Evolutionary conservation across 106 monocot genomes (phyloP).

Genomic region (Apostasia ramifera): DNA sequence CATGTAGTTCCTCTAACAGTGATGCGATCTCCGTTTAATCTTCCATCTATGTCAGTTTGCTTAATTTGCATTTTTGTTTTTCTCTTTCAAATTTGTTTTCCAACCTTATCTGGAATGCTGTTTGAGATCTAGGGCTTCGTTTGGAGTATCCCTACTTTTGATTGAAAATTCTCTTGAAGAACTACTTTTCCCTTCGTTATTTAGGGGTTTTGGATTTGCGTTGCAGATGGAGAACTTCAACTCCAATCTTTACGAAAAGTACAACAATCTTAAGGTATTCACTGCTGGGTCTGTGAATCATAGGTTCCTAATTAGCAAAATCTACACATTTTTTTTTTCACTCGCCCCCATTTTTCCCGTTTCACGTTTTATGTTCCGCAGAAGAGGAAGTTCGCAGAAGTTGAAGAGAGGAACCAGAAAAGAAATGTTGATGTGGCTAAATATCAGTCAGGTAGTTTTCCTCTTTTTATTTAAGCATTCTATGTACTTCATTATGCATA

Average conservation of each 20-base stretch:
- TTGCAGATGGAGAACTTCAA: slow-evolving; percentile 31
- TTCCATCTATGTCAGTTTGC: background rate
- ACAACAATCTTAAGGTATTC: slow-evolving; percentile 37
- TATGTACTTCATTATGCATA: background rate
- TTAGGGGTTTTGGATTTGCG: background rate
- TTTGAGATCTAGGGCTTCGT: too few relatives aligned
- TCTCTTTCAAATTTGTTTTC: background rate
- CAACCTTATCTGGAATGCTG: background rate
- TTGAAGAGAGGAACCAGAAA: slow-evolving; percentile 21
- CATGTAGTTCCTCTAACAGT: too few relatives aligned
- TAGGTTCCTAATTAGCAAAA: background rate
- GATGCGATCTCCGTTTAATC: too few relatives aligned
- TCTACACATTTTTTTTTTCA: background rate
- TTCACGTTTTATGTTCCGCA: slow-evolving; percentile 1
- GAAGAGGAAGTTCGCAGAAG: slow-evolving; percentile 27
- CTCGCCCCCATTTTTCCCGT: background rate
- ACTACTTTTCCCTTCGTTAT: background rate
- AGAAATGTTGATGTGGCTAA: slow-evolving; percentile 3
- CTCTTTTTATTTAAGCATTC: background rate
- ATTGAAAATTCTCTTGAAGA: background rate
- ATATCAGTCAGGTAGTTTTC: slow-evolving; percentile 21
- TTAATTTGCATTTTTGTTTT: slow-evolving; percentile 5
- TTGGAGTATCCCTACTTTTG: background rate
- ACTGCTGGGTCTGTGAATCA: background rate
- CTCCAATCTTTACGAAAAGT: slow-evolving; percentile 28